Base-by-base conservation (phyloP, 768 basidiomycete genomes). In the Serendipita indica region DNA sequence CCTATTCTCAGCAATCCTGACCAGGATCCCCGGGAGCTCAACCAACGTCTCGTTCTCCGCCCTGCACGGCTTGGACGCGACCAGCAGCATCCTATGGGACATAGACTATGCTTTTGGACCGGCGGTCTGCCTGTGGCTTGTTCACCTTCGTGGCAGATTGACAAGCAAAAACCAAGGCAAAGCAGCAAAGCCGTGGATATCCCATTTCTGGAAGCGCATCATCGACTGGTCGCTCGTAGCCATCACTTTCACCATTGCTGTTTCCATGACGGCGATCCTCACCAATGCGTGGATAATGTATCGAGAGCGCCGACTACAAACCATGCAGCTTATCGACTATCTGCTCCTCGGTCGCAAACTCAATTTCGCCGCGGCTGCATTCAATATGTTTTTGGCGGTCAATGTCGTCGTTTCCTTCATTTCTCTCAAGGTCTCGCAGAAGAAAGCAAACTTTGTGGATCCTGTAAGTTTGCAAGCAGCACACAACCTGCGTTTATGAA, bases 171-270 rank as follows among this genome's bases (percentile, higher is more conserved):
- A 6, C 16, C n/a, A n/a, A 2, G 49, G 49, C 10, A 54, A 54
- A 27, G 20, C 20, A 25, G 7, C 30, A 1, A 27, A 25, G 10
- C 10, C n/a, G n/a, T 54, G 3, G 4, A 16, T 32, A 4, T 22
- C 22, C 49, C 49, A 27, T 7, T 32, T 54, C 22, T 54, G 49
- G 49, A 54, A 54, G 30, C 20, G 49, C 7, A 54, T 54, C 49
- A 28, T 54, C 1, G 49, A 54, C 30, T 54, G 49, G 49, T 25
- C 49, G 4, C 22, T 54, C 10, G 30, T 54, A 4, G 49, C 5
- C 22, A 25, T 54, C 49, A 20, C 22, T 12, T 54, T 54, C 16
- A 20, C 30, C 30, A 22, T 54, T 32, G 10, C 7, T 10, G 30
- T 54, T 28, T 16, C 49, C 10, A 10, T 10, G 20, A 32, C n/a